Percentiles rank a stretch among this genome's conserved stretches.
Conservation (phyloP, 106 monocot genomes). For the Platanthera zijinensis region DNA sequence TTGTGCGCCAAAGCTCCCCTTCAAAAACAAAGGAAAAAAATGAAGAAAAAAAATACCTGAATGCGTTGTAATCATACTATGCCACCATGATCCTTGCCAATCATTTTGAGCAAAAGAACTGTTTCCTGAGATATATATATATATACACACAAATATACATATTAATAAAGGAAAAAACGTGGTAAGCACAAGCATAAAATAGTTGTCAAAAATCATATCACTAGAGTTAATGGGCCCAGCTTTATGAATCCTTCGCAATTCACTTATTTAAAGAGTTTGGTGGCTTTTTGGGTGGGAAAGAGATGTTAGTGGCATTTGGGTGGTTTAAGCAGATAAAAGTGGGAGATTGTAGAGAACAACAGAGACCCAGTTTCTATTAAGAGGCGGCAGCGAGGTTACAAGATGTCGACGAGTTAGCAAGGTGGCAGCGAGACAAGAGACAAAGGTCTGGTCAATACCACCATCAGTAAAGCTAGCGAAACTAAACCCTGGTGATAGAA, state of each 20-base stretch:
- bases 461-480: too few relatives aligned
- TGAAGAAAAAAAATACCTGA: conserved; percentile 38
- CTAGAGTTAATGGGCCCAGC: not conserved
- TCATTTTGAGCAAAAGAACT: conserved; percentile 76
- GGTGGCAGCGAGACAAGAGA: too few relatives aligned
- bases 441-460: too few relatives aligned
- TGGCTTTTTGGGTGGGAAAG: too few relatives aligned
- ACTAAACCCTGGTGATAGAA: too few relatives aligned
- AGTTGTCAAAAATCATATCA: not conserved
- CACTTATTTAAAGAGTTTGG: not conserved
- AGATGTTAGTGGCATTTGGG: too few relatives aligned
- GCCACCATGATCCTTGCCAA: conserved; percentile 99
- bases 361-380: too few relatives aligned
- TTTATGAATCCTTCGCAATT: not conserved
- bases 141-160: not conserved
- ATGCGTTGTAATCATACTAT: conserved; percentile 43
- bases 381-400: too few relatives aligned
- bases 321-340: too few relatives aligned
- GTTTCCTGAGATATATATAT: conserved; percentile 38
- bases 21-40: not conserved
- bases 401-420: too few relatives aligned
- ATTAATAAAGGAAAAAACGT: not conserved
- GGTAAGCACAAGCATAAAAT: not conserved
- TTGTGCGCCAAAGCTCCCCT: not conserved
- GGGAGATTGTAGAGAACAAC: too few relatives aligned